These are phyloP conservation scores for Penicillium simplicissimum DNA, from an alignment of 495 filamentous ascomycete genomes.

Conservation along the genomic window DNA sequence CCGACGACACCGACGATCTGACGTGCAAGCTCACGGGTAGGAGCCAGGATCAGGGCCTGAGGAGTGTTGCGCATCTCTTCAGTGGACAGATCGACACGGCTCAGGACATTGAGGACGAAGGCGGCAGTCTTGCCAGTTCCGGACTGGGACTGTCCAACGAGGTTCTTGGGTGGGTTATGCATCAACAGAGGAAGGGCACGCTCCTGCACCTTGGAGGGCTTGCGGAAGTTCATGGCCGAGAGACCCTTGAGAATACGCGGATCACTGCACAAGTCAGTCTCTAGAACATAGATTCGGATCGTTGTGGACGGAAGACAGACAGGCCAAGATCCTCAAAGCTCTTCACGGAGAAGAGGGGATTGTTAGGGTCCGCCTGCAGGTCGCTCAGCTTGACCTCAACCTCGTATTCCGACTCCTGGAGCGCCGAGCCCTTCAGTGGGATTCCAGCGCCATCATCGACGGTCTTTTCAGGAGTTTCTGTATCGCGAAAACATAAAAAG, in stretches of 20 bases:
- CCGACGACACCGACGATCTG: conserved; percentile 86
- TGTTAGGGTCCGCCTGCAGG: conserved; percentile 80
- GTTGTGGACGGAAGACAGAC: conserved; percentile 49
- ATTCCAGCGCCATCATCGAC: conserved; percentile 52
- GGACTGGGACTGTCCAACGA: conserved; percentile 97
- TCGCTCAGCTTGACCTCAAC: conserved; percentile 91
- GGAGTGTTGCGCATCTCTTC: conserved; percentile 56
- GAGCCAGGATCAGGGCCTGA: conserved; percentile 87
- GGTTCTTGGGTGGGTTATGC: conserved; percentile 76
- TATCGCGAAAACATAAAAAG: conserved; percentile 9
- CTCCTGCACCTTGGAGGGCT: conserved; percentile 97
- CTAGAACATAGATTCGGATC: neutral
- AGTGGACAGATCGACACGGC: conserved; percentile 70
- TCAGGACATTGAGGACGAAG: conserved; percentile 88
- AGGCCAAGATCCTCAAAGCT: conserved; percentile 85
- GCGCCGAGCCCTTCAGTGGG: conserved; percentile 47
- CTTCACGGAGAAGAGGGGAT: conserved; percentile 81
- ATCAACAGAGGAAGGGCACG: conserved; percentile 86
- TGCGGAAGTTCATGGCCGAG: conserved; percentile 81
- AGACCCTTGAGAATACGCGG: conserved; percentile 61
- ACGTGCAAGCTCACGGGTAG: conserved; percentile 90
- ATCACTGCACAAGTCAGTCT: conserved; percentile 33
- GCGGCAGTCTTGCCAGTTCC: conserved; percentile 98
- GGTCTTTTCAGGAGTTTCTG: conserved; percentile 15
- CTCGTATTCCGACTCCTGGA: conserved; percentile 74